These are phyloP conservation scores for Plenodomus tracheiphilus DNA, from an alignment of 2,329 filamentous ascomycete genomes.

Conservation along the genomic window DNA sequence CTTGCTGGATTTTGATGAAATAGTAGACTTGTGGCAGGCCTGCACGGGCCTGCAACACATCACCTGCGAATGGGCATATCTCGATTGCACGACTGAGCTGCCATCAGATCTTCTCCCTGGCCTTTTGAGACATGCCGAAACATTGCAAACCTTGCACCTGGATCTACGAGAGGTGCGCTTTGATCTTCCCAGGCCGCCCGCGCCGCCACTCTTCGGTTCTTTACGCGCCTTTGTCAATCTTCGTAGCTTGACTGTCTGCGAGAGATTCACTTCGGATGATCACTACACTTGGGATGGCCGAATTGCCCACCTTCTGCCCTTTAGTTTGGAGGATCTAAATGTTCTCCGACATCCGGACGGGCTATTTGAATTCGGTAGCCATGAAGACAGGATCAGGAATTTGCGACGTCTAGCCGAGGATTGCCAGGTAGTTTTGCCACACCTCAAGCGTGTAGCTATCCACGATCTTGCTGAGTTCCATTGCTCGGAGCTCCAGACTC, in stretches of 20 bases:
- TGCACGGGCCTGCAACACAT: constrained; percentile 26
- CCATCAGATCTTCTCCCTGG: constrained; percentile 11
- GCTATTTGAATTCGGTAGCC: neutral
- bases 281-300: neutral
- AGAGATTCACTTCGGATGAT: constrained; percentile 2
- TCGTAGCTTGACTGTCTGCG: constrained; percentile 14
- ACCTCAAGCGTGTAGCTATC: constrained; percentile 2
- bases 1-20: constrained; percentile 8
- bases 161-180: constrained; percentile 14
- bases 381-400: neutral
- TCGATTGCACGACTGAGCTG: neutral
- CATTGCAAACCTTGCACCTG: constrained; percentile 18
- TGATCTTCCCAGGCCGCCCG: neutral
- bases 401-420: constrained; percentile 12
- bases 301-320: constrained; percentile 16
- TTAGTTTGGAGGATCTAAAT: constrained; percentile 8
- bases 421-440: constrained; percentile 2
- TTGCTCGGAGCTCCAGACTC: neutral
- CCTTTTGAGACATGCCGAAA: constrained; percentile 14
- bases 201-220: constrained; percentile 7
- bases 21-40: constrained; percentile 7
- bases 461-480: neutral
- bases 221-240: constrained; percentile 12
- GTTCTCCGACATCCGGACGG: constrained; percentile 4
- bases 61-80: constrained; percentile 22